These are phyloP conservation scores for Mycena maculata DNA, from an alignment of 768 basidiomycete genomes.

Conservation along the genomic window DNA sequence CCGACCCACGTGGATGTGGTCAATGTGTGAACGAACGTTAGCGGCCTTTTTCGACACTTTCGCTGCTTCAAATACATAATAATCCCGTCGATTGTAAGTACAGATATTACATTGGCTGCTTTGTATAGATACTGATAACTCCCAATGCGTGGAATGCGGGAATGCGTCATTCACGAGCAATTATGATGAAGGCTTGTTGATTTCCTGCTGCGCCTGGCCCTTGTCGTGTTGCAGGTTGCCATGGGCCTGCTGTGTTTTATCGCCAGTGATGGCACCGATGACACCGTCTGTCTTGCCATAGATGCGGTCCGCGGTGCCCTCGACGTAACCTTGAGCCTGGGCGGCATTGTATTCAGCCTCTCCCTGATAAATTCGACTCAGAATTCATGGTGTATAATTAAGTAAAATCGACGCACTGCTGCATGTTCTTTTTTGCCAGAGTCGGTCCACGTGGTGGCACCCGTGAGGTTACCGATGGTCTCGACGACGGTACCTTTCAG, in stretches of 20 bases:
- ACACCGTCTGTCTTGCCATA: slow-evolving; percentile 51
- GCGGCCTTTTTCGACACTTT: too few species aligned
- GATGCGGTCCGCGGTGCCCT: slow-evolving; percentile 51
- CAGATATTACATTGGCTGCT: neutral
- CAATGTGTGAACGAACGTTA: too few species aligned
- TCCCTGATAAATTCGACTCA: slow-evolving; percentile 32
- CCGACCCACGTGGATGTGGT: too few species aligned
- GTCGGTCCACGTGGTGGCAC: slow-evolving; percentile 46
- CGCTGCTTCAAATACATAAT: too few species aligned
- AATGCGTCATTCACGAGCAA: too few species aligned
- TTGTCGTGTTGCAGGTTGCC: slow-evolving; percentile 64
- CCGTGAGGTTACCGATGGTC: slow-evolving; percentile 52
- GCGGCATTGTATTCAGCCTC: slow-evolving; percentile 51
- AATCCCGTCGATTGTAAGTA: neutral
- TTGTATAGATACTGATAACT: neutral
- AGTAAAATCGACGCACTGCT: slow-evolving; percentile 1
- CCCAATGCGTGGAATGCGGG: neutral
- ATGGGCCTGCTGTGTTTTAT: slow-evolving; percentile 48
- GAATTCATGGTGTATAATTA: neutral
- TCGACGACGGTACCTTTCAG: slow-evolving; percentile 29
- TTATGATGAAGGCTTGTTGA: slow-evolving; percentile 13
- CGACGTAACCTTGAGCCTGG: slow-evolving; percentile 50
- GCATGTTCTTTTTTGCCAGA: slow-evolving; percentile 41
- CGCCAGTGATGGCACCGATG: slow-evolving; percentile 52
- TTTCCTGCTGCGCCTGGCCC: slow-evolving; percentile 59